A percentile compares a stretch with the other conserved stretches of the same genome.
Evolutionary conservation across 495 filamentous ascomycete genomes (phyloP).

Genomic region (Neurospora sublineolata): DNA sequence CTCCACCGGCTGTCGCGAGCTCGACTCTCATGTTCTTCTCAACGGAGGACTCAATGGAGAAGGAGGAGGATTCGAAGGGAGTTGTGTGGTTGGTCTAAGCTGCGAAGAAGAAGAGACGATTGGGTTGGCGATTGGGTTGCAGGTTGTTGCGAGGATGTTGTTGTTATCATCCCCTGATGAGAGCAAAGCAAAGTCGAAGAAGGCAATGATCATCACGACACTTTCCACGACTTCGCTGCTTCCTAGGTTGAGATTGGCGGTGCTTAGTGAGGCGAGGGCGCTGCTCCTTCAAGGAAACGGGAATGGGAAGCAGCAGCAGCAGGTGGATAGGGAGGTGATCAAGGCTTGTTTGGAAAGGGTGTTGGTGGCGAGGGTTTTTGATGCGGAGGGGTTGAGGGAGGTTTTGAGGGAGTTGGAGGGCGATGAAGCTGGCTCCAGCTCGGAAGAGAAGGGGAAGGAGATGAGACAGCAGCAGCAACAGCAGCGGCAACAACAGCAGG

Average conservation of each 20-base stretch:
- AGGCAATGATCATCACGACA: constrained; percentile 27
- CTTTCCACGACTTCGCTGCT: constrained; percentile 20
- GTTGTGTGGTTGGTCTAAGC: constrained; percentile 37
- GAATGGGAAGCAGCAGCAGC: background rate
- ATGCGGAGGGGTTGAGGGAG: constrained; percentile 47
- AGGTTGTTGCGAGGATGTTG: background rate
- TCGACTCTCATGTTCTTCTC: constrained; percentile 34
- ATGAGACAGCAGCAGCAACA: no score
- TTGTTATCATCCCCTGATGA: background rate
- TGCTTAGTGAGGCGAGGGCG: constrained; percentile 17
- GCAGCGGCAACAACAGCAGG: background rate
- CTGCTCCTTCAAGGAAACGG: constrained; percentile 3
- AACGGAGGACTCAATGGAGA: constrained; percentile 3
- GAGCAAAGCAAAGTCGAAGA: background rate
- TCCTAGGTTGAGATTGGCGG: constrained; percentile 20
- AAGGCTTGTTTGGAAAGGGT: constrained; percentile 36
- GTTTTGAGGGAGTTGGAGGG: constrained; percentile 34
- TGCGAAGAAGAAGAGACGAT: constrained; percentile 29
- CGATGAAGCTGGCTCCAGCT: no score
- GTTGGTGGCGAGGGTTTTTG: constrained; percentile 47
- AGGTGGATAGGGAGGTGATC: constrained; percentile 6
- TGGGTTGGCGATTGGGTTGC: constrained; percentile 23
- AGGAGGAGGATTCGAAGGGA: constrained; percentile 11
- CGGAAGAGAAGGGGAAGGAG: background rate
- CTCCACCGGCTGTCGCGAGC: constrained; percentile 27